Base-by-base conservation (phyloP, 1,284 basidiomycete genomes). In the Ceratobasidium sp. region DNA sequence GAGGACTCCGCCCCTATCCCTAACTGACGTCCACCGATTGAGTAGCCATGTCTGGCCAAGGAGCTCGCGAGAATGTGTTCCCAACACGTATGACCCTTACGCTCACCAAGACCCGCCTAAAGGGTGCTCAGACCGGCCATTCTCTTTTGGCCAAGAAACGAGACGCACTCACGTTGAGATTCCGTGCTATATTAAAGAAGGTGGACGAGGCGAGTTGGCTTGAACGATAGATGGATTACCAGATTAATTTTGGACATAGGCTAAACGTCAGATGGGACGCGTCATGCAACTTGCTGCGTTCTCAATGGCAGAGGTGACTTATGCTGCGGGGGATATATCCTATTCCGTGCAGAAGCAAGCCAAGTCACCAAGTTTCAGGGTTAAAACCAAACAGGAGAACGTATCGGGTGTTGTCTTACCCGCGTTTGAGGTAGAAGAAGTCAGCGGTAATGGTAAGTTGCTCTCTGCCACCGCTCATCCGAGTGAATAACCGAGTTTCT, bases 201-300 rank as follows among this genome's bases (percentile, higher is more conserved):
- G 93, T 96, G 44, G 95, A 98, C 76, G 97, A 99, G 83, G 93
- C 91, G 74, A 73, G 85, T 77, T 25, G 16, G 16, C 16, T 46
- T 46, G 42, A 46, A n/a, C 19, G 33, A 19, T 6, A 33, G 16
- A 7, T 71, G 7, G 52, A 19, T 41, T 33, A 29, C 44, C 46
- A 41, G 57, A 42, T 25, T 29, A 19, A 9, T 30, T 59, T 53
- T 30, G 39, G 27, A 23, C 19, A 52, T 73, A 95, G 93, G 96
- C 97, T 16, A 99, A 99, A 79, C 87, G 95, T 70, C 95, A 98
- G 82, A 99, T 99, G 97, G 97, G 97, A 44, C 84, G 90, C 72
- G 95, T 99, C 30, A 97, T 99, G 88, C 97, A 99, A 78, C 83
- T 97, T 58, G 97, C 97, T 16, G 97, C 95, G 52, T 98, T 99